A percentile compares a stretch with the other conserved stretches of the same genome.
Conservation (phyloP, 78 protist genomes). For the Diacronema lutheri region DNA sequence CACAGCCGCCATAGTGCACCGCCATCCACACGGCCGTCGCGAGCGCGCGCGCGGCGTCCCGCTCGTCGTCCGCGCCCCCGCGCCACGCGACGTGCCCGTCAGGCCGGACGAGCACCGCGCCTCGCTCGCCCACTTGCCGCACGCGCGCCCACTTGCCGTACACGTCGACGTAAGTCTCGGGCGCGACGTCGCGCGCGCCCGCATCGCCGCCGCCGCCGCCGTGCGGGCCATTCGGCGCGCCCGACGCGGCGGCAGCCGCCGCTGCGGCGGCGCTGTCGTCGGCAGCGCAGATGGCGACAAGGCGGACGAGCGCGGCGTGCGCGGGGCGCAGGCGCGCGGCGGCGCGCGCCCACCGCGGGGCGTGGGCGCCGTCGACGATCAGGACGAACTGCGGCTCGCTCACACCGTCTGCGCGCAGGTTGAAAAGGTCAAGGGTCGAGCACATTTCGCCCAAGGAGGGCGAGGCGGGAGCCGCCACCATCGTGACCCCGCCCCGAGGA, state of each 20-base stretch:
- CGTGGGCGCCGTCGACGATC: neutral
- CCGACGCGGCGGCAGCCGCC: neutral
- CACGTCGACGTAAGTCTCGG: neutral
- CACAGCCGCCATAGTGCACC: too few species aligned
- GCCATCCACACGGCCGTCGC: too few species aligned
- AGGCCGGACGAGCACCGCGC: conserved; percentile 6
- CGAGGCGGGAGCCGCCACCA: neutral
- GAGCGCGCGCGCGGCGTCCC: too few species aligned
- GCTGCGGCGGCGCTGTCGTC: neutral
- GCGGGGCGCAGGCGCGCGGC: too few species aligned
- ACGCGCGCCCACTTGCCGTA: neutral
- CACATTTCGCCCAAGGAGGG: neutral
- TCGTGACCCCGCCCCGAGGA: too few species aligned
- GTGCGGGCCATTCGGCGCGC: too few species aligned
- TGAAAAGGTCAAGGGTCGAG: neutral
- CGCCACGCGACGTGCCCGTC: conserved; percentile 20
- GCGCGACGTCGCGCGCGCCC: neutral
- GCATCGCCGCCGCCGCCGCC: neutral
- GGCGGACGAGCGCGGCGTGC: too few species aligned
- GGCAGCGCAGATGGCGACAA: neutral
- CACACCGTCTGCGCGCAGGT: neutral
- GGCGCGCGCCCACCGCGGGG: too few species aligned
- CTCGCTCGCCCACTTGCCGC: too few species aligned
- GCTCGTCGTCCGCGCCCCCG: too few species aligned
- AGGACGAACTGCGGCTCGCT: neutral